A percentile compares a stretch with the other conserved stretches of the same genome.
Evolutionary conservation across 2,329 filamentous ascomycete genomes (phyloP).

Genomic region (Lecanosticta acicola): DNA sequence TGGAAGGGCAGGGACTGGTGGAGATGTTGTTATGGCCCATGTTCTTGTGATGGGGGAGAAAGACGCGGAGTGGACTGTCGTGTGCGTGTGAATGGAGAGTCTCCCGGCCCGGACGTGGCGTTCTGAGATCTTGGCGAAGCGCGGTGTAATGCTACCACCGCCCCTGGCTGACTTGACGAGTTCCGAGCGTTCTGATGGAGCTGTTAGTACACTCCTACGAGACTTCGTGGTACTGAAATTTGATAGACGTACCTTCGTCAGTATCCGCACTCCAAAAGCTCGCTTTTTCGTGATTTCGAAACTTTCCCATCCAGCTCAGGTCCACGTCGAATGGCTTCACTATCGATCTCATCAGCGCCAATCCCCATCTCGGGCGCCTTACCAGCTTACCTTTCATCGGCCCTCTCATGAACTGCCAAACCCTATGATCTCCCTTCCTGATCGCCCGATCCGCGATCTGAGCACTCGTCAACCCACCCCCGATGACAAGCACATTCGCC

Average conservation of each 20-base stretch:
- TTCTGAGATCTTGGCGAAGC: constrained; percentile 62
- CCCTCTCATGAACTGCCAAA: constrained; percentile 65
- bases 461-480: constrained; percentile 70
- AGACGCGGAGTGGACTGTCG: constrained; percentile 47
- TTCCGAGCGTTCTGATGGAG: constrained; percentile 52
- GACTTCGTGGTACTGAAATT: background rate
- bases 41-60: constrained; percentile 47
- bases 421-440: constrained; percentile 58
- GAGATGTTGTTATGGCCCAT: constrained; percentile 51
- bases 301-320: constrained; percentile 76
- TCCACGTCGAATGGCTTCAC: constrained; percentile 75
- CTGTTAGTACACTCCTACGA: constrained; percentile 1
- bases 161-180: constrained; percentile 62
- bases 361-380: no score
- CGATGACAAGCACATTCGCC: constrained; percentile 66
- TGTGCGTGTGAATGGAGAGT: constrained; percentile 54
- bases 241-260: constrained; percentile 46
- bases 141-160: constrained; percentile 70
- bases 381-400: constrained; percentile 39
- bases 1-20: constrained; percentile 47
- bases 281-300: constrained; percentile 70
- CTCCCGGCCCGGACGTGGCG: constrained; percentile 50
- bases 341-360: no score
- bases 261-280: constrained; percentile 71
- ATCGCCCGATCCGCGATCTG: constrained; percentile 64